phyloP scores from a whole-genome alignment of 2,329 filamentous ascomycete genomes.

The Fusarium floridanum region DNA sequence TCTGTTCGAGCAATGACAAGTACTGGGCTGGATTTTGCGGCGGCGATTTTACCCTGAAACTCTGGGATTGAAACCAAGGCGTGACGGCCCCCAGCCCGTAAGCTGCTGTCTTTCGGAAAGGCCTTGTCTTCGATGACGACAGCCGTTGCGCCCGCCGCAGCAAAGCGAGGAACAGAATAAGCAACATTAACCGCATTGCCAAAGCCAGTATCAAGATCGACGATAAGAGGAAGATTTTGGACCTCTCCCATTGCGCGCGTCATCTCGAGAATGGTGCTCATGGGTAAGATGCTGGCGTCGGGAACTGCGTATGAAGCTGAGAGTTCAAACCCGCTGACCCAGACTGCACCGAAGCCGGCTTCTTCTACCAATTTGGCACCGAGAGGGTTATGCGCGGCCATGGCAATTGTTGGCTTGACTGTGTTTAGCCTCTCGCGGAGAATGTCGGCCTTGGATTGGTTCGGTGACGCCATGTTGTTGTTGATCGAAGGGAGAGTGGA shows the following conservation, averaged over 20 bases:
- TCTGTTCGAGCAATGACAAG: constrained; percentile 3
- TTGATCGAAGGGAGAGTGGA: neutral
- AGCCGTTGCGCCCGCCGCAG: neutral
- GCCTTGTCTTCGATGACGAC: constrained; percentile 4
- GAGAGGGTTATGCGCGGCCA: neutral
- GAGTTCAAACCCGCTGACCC: constrained; percentile 32
- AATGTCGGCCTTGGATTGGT: neutral
- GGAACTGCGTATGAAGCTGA: constrained; percentile 29
- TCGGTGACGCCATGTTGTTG: neutral
- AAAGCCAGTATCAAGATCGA: neutral
- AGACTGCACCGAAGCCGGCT: constrained; percentile 26
- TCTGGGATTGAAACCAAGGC: neutral
- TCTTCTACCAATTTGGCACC: constrained; percentile 3
- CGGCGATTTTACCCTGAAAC: neutral
- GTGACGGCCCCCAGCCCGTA: neutral
- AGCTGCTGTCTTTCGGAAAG: neutral
- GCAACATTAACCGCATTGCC: neutral
- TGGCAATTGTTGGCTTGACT: neutral
- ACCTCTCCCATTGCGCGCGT: neutral
- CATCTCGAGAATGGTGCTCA: neutral
- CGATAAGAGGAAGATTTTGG: neutral
- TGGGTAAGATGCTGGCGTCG: constrained; percentile 19
- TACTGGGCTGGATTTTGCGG: neutral
- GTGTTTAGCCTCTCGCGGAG: neutral
- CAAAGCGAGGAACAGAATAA: neutral